Conservation (phyloP, 2,329 filamentous ascomycete species). For the Alternaria infectoria region DNA sequence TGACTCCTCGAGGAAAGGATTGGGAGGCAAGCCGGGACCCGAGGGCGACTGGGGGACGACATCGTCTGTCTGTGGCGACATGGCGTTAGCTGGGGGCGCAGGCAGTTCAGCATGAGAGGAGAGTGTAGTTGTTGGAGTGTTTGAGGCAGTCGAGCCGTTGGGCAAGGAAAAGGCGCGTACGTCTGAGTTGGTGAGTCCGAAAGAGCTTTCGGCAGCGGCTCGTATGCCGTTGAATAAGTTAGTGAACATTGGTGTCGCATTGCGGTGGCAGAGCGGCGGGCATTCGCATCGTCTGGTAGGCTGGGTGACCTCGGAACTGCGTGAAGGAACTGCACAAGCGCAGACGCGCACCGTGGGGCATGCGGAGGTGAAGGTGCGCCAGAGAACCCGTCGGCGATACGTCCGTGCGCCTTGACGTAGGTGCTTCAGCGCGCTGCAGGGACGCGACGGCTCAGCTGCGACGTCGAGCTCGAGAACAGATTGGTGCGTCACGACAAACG, state of each 20-base stretch:
- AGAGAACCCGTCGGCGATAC: slow-evolving; percentile 4
- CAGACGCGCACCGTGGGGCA: slow-evolving; percentile 20
- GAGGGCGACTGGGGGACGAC: slow-evolving; percentile 7
- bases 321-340: slow-evolving; percentile 5
- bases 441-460: not conserved
- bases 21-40: slow-evolving; percentile 7
- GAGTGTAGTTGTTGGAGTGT: not conserved
- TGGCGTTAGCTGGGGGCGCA: slow-evolving; percentile 20
- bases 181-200: slow-evolving; percentile 4
- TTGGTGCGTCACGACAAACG: not conserved
- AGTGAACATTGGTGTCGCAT: slow-evolving; percentile 16
- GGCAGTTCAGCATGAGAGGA: not conserved
- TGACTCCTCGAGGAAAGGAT: slow-evolving; percentile 5
- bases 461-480: not conserved
- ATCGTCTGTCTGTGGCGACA: slow-evolving; percentile 30
- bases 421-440: not conserved
- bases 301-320: not conserved
- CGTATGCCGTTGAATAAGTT: slow-evolving; percentile 4
- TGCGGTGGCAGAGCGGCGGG: slow-evolving; percentile 2
- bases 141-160: not conserved
- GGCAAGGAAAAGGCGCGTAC: slow-evolving; percentile 14
- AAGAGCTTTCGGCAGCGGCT: slow-evolving; percentile 8
- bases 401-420: slow-evolving; percentile 10
- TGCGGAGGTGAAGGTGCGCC: slow-evolving; percentile 20
- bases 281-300: slow-evolving; percentile 8